Base-by-base conservation (phyloP, 2,329 filamentous ascomycete species). In the Neospermospora avenae region DNA sequence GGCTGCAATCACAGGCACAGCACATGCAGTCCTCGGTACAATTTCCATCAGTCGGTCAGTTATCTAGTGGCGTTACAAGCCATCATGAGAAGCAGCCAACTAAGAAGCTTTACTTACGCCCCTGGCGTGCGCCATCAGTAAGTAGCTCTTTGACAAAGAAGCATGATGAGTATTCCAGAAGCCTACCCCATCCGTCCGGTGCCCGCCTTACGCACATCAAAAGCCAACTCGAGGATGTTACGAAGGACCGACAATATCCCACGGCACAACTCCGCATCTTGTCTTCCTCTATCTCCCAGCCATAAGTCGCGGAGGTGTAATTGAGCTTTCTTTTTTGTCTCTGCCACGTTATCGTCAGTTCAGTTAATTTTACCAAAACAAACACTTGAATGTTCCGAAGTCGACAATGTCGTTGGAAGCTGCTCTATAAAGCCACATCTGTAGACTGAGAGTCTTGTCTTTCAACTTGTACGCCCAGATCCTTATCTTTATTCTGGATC, bases 151-250 rank as follows among this genome's bases (percentile, higher is more conserved):
- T 42, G 44, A 10, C 55, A 42, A 13, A 13, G 45, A 57, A 57
- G 55, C 11, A 39, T 51, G 35, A 45, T 11, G 22, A 51, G n/a
- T n/a, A 20, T 49, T 57, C 55, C 24, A 51, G 45, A 51, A 57
- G 45, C 13, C 28, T 57, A 31, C 45, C 45, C 24, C 4, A 57
- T 39, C 34, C 18, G 22, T n/a, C 31, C 11, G 20, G 22, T 11
- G 11, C 22, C 35, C 39, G 55, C 10, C 5, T 7, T 2, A 14
- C 52, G 14, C 16, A 8, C 24, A 3, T 6, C 31, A 35, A 48
- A 31, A 48, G n/a, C 31, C 28, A 5, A 46, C 22, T 46, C 28
- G 10, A 10, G 34, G 11, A 37, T 13, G 11, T 37, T 37, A 13
- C 34, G 16, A 37, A 37, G 34, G n/a, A n/a, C n/a, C n/a, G n/a